These are phyloP conservation scores for Leersia perrieri DNA, from an alignment of 176 grass and related monocot species.

Conservation along the genomic window DNA sequence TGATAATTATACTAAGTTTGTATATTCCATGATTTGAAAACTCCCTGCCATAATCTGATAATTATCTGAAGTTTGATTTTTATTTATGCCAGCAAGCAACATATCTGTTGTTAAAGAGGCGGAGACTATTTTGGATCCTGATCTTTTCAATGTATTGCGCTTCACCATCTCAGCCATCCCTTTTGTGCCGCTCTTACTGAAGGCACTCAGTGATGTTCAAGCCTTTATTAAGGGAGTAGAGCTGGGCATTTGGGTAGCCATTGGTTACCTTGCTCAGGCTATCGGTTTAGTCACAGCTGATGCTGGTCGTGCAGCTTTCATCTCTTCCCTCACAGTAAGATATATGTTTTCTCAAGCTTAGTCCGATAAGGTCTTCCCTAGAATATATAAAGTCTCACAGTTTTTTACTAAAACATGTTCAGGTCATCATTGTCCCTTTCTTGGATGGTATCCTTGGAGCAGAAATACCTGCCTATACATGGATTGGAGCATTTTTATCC, in stretches of 20 bases:
- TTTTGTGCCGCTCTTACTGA: constrained; percentile 44
- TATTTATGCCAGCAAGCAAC: constrained; percentile 50
- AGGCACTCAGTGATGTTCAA: constrained; percentile 40
- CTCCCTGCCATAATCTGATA: not conserved
- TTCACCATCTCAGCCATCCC: constrained; percentile 53
- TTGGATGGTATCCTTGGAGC: constrained; percentile 52
- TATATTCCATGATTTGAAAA: not conserved
- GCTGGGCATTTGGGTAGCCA: constrained; percentile 50
- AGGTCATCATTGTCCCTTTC: constrained; percentile 61
- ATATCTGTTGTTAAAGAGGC: constrained; percentile 57
- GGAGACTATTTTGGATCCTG: constrained; percentile 45
- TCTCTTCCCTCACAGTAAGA: constrained; percentile 55
- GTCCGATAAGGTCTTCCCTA: not conserved
- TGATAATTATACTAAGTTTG: constrained; percentile 2
- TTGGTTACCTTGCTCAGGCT: constrained; percentile 57
- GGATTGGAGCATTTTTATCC: constrained; percentile 50
- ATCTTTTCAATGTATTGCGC: constrained; percentile 54
- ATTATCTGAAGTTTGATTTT: constrained; percentile 2
- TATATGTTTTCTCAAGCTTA: constrained; percentile 18
- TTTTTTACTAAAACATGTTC: constrained; percentile 29
- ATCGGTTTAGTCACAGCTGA: constrained; percentile 48
- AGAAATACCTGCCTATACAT: constrained; percentile 46
- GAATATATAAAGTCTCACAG: constrained; percentile 6
- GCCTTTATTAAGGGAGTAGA: constrained; percentile 38
- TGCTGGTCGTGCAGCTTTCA: constrained; percentile 52